Percentiles rank a stretch among this genome's conserved stretches.
Conservation (phyloP, 257 asterid species). For the Przewalskia tangutica region DNA sequence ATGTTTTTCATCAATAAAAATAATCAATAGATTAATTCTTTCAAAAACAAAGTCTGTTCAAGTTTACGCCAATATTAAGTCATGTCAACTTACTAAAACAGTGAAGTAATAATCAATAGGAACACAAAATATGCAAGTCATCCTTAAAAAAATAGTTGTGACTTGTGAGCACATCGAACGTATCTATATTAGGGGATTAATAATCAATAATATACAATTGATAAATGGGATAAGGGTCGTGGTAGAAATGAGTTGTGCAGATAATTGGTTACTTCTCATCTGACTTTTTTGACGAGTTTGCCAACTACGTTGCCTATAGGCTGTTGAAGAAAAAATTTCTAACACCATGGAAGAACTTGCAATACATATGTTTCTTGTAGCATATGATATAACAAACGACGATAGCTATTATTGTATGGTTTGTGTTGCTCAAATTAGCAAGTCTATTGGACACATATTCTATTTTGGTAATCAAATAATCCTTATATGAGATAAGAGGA, state of each 20-base stretch:
- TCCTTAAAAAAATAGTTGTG: not conserved
- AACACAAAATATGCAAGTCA: not conserved
- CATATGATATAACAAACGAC: not conserved
- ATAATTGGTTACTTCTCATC: not conserved
- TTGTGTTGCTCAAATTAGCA: not conserved
- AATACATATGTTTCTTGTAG: not conserved
- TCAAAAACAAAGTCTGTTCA: not conserved
- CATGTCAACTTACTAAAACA: not conserved
- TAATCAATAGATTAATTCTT: no score
- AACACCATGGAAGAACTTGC: not conserved
- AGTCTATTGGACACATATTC: not conserved
- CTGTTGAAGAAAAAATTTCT: not conserved
- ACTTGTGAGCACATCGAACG: not conserved
- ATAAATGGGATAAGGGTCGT: not conserved
- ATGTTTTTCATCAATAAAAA: no score
- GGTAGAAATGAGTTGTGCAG: not conserved
- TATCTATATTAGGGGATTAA: not conserved
- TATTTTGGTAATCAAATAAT: no score
- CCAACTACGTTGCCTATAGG: conserved; percentile 6
- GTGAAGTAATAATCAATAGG: no score
- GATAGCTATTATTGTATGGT: not conserved
- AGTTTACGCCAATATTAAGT: not conserved
- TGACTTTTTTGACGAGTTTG: not conserved
- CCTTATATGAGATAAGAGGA: no score
- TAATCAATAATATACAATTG: not conserved